A percentile compares a stretch with the other conserved stretches of the same genome.
phyloP scores from a whole-genome alignment of 1,284 basidiomycete species.

The Moesziomyces parantarcticus region DNA sequence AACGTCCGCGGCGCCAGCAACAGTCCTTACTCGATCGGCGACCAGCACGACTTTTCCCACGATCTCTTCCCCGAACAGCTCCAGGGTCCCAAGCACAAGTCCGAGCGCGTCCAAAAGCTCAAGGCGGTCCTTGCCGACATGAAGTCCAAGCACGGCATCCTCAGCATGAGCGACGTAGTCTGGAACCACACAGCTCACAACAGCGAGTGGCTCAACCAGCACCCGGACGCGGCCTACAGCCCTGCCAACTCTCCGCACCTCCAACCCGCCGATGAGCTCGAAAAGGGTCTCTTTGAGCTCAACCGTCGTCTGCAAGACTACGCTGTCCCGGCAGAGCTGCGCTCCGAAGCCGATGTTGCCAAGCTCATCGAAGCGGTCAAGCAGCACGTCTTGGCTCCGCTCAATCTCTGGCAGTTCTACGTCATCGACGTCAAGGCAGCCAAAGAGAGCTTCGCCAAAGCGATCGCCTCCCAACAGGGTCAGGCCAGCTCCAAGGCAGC shows the following conservation, averaged over 20 bases:
- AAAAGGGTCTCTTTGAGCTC: slow-evolving; percentile 50
- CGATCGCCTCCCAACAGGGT: slow-evolving; percentile 15
- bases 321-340: slow-evolving; percentile 49
- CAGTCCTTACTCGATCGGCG: slow-evolving; percentile 61
- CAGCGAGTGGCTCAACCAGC: slow-evolving; percentile 61
- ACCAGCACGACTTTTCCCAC: slow-evolving; percentile 57
- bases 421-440: slow-evolving; percentile 52
- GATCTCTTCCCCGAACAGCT: slow-evolving; percentile 53
- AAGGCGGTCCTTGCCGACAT: slow-evolving; percentile 31
- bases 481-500: slow-evolving; percentile 10
- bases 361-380: slow-evolving; percentile 54
- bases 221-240: slow-evolving; percentile 61
- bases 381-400: slow-evolving; percentile 44
- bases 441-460: slow-evolving; percentile 35
- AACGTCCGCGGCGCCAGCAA: slow-evolving; percentile 59
- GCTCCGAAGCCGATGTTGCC: slow-evolving; percentile 47
- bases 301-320: slow-evolving; percentile 32
- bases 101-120: slow-evolving; percentile 46
- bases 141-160: slow-evolving; percentile 56
- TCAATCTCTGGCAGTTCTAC: slow-evolving; percentile 64
- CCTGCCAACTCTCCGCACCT: slow-evolving; percentile 63
- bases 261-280: slow-evolving; percentile 60
- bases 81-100: slow-evolving; percentile 29
- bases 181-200: slow-evolving; percentile 62
- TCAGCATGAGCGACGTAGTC: slow-evolving; percentile 63